Conservation (phyloP, 2,329 filamentous ascomycete genomes). For the Ascochyta fabae region DNA sequence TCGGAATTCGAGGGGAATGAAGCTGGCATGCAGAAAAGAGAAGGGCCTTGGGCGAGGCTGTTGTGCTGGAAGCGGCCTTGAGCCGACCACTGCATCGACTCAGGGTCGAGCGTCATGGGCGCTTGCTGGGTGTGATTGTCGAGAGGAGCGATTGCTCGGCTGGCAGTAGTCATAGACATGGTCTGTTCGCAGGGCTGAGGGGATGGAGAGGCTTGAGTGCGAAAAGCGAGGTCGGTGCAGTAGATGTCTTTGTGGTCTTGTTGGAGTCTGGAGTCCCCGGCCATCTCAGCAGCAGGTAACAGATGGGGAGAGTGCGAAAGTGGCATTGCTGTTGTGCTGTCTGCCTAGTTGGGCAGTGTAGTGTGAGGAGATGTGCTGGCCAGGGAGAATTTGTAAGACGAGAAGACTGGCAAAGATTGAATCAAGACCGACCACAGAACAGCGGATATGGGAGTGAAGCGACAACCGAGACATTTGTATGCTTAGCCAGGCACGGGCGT, state of each 20-base stretch:
- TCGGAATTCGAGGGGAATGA: slow-evolving; percentile 16
- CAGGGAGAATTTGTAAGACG: slow-evolving; percentile 41
- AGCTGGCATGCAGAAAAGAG: slow-evolving; percentile 20
- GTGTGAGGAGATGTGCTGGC: slow-evolving; percentile 26
- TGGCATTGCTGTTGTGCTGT: slow-evolving; percentile 41
- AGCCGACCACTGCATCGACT: slow-evolving; percentile 31
- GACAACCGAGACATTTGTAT: slow-evolving; percentile 41
- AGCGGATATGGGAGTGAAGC: slow-evolving; percentile 41
- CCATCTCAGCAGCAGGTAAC: slow-evolving; percentile 28
- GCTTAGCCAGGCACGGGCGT: slow-evolving; percentile 24
- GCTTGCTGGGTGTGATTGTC: slow-evolving; percentile 9
- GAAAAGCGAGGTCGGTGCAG: slow-evolving; percentile 27
- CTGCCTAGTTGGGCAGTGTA: slow-evolving; percentile 22
- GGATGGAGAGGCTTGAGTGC: slow-evolving; percentile 19
- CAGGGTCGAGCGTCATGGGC: slow-evolving; percentile 23
- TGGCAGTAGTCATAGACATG: slow-evolving; percentile 23
- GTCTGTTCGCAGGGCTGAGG: slow-evolving; percentile 18
- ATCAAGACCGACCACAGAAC: slow-evolving; percentile 11
- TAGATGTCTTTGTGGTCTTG: slow-evolving; percentile 25
- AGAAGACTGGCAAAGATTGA: slow-evolving; percentile 28
- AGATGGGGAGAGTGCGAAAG: slow-evolving; percentile 37
- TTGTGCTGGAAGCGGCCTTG: slow-evolving; percentile 20
- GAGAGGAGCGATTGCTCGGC: slow-evolving; percentile 18
- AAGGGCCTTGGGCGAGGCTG: slow-evolving; percentile 19
- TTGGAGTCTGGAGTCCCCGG: slow-evolving; percentile 24